Evolutionary conservation across 2,329 filamentous ascomycete genomes (phyloP), one percentile per base, ranked within the genome.

Genomic region (Diaporthe helianthi): DNA sequence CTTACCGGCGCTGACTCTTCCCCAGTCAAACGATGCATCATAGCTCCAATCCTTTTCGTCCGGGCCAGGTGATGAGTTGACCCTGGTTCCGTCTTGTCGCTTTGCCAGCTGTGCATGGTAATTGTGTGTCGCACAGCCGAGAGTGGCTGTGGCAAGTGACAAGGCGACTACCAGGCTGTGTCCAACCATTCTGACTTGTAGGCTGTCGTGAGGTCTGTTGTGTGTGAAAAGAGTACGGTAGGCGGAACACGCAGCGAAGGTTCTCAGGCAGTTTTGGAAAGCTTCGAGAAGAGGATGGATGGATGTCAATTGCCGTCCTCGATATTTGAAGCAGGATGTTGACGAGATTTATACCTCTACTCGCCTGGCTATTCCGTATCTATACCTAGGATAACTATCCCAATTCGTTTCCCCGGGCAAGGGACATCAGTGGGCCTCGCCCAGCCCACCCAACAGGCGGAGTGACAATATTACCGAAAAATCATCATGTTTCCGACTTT

Each of bases 11-110:
- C 73, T 78, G 31, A 80, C 71, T 64, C 74, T 76, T 15, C 79
- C 80, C 81, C 81, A 83, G 66, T 83, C 79, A 72, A 77, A 81
- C 15, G 78, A 79, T 17, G 76, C 76, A 60, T 78, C 77, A 66
- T 80, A 81, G 9, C 74, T 71, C 78, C 76, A 80, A 22, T 58
- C 51, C 15, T 44, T 68, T 19, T 41, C 58, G 3, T 47, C 29
- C 58, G 58, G 41, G 7, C 58, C 58, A 7, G 58, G 33, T 24
- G 58, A 61, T 6, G 58, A 47, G 26, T 61, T 61, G 58, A 26
- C 58, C 24, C 41, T 61, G 41, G 17, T 29, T 8, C 58, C 58
- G 15, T 61, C 58, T 61, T 47, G 41, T 61, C 58, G 12, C 26
- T 47, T 61, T 61, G 58, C 58, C 41, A 61, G 47, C 22, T 61